Evolutionary conservation across 352 stramenopile genomes (phyloP).

Genomic region (Phytopythium cucurbitacearum): DNA sequence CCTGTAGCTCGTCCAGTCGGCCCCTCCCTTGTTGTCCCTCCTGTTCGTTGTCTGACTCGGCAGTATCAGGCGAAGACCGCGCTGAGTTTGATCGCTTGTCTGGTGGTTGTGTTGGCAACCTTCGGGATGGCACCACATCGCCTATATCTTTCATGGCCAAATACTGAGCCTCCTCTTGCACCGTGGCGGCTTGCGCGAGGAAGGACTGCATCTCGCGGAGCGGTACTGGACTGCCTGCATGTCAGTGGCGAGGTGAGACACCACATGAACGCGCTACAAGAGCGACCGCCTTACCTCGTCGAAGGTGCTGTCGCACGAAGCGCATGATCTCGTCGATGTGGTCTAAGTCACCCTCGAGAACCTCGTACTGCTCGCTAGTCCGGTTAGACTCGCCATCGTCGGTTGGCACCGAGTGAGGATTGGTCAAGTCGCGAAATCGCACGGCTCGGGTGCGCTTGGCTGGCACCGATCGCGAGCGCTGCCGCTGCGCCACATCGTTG

Average conservation of each 20-base stretch:
- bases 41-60: too few species aligned
- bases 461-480: conserved; percentile 8
- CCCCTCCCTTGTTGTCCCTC: neutral
- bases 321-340: conserved; percentile 45
- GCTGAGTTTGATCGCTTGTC: neutral
- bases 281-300: conserved; percentile 29
- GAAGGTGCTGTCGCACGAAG: conserved; percentile 31
- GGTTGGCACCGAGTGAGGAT: neutral
- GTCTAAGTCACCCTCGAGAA: conserved; percentile 53
- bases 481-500: conserved; percentile 14
- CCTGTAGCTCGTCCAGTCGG: conserved; percentile 21
- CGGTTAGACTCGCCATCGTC: conserved; percentile 9
- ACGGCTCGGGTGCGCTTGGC: neutral
- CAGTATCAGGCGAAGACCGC: too few species aligned
- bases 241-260: neutral
- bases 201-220: conserved; percentile 46
- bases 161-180: conserved; percentile 36
- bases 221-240: conserved; percentile 26
- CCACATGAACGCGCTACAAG: neutral
- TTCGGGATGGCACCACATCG: neutral
- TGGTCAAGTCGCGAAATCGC: neutral
- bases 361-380: conserved; percentile 29
- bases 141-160: conserved; percentile 46
- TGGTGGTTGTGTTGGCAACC: neutral
- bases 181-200: conserved; percentile 17